Evolutionary conservation across 805 yeast species (phyloP).

Genomic region (Diddensiella santjacobensis): DNA sequence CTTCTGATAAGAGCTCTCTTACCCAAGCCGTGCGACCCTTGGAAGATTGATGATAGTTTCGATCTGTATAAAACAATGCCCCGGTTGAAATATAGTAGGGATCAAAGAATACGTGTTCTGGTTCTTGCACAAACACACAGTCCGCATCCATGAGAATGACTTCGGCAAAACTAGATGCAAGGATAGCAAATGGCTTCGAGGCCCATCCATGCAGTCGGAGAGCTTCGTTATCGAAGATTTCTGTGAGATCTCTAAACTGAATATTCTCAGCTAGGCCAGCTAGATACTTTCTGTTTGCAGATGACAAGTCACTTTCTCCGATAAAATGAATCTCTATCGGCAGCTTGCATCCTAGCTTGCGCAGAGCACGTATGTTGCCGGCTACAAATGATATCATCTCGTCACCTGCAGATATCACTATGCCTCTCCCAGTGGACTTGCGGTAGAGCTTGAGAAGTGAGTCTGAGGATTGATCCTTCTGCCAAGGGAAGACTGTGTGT

Average conservation of each 20-base stretch:
- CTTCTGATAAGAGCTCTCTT: not conserved
- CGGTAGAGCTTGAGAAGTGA: not conserved
- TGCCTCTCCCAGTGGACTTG: not conserved
- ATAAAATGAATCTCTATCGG: not conserved
- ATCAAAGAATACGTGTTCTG: not conserved
- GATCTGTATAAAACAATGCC: not conserved
- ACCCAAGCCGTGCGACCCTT: not conserved
- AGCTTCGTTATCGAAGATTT: not conserved
- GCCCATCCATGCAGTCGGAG: not conserved
- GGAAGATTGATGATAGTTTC: not conserved
- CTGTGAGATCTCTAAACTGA: not conserved
- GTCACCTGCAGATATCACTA: not conserved
- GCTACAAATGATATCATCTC: not conserved
- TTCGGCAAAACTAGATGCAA: not conserved
- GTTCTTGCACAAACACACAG: not conserved
- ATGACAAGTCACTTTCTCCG: not conserved
- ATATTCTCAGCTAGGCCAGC: not conserved
- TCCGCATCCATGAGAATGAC: constrained; percentile 1
- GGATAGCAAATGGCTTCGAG: not conserved
- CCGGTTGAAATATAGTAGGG: not conserved
- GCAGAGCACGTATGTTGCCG: not conserved
- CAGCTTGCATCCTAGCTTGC: not conserved
- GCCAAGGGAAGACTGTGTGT: not conserved
- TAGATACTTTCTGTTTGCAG: not conserved
- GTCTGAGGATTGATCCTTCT: not conserved